Conservation (phyloP, 495 filamentous ascomycete genomes). For the Penicillium riverlandense region DNA sequence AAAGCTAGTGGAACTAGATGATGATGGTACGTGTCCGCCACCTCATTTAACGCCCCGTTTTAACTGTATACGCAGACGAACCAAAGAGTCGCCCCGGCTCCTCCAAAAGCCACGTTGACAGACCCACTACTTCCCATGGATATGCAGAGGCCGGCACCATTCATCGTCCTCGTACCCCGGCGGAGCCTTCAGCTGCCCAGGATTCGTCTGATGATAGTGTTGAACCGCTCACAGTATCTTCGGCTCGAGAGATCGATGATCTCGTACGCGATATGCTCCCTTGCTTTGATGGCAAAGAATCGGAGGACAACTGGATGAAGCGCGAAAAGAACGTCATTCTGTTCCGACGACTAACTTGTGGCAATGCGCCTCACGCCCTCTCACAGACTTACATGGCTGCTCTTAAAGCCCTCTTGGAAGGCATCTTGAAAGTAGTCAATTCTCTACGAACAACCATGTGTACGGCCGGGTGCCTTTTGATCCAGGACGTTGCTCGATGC, state of each 20-base stretch:
- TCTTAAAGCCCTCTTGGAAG: conserved; percentile 72
- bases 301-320: conserved; percentile 82
- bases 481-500: conserved; percentile 76
- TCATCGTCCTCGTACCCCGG: conserved; percentile 14
- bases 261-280: conserved; percentile 70
- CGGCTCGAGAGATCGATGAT: conserved; percentile 76
- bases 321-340: conserved; percentile 73
- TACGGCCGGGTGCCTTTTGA: conserved; percentile 71
- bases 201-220: conserved; percentile 47
- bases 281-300: conserved; percentile 82
- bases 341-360: conserved; percentile 68
- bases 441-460: conserved; percentile 86
- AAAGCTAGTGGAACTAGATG: conserved; percentile 14
- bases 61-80: not conserved
- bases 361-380: conserved; percentile 78
- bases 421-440: conserved; percentile 79
- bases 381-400: conserved; percentile 57
- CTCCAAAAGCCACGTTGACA: conserved; percentile 14
- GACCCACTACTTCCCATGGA: conserved; percentile 9
- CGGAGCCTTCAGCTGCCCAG: conserved; percentile 3
- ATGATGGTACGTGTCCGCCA: conserved; percentile 18
- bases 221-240: conserved; percentile 74
- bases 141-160: conserved; percentile 6
- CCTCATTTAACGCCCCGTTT: not conserved
- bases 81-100: conserved; percentile 9